phyloP scores from a whole-genome alignment of 2,329 filamentous ascomycete species.

The Bretziella fagacearum region DNA sequence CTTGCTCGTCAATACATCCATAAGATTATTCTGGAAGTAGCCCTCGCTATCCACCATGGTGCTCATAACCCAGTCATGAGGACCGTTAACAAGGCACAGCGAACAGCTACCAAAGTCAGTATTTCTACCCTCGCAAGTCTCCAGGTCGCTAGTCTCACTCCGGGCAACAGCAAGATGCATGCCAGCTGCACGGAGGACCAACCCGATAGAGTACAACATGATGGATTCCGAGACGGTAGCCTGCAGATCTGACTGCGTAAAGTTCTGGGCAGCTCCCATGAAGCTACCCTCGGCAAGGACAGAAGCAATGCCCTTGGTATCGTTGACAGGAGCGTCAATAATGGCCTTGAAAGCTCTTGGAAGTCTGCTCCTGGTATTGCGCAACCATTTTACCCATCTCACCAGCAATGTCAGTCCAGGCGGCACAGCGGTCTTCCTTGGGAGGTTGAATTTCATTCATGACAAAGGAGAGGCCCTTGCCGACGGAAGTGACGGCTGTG shows the following conservation, averaged over 20 bases:
- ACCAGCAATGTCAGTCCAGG: conserved; percentile 9
- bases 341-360: conserved; percentile 8
- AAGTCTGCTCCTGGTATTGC: conserved; percentile 9
- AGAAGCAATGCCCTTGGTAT: conserved; percentile 7
- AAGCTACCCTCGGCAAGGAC: conserved; percentile 13
- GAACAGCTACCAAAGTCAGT: background rate
- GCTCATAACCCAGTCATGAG: background rate
- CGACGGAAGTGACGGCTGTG: background rate
- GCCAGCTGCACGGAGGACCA: conserved; percentile 9
- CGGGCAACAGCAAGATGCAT: conserved; percentile 7
- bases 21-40: background rate
- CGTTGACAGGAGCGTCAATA: conserved; percentile 13
- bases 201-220: conserved; percentile 8
- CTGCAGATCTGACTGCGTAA: conserved; percentile 15
- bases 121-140: background rate
- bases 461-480: conserved; percentile 2
- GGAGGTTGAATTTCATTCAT: conserved; percentile 6
- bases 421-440: conserved; percentile 1
- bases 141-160: background rate
- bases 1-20: conserved; percentile 8
- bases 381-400: conserved; percentile 9
- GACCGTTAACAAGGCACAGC: conserved; percentile 1
- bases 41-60: conserved; percentile 4
- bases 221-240: conserved; percentile 3
- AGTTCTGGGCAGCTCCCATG: conserved; percentile 14